Conservation (phyloP, 2,329 filamentous ascomycete species). For the Graphilbum sp. region DNA sequence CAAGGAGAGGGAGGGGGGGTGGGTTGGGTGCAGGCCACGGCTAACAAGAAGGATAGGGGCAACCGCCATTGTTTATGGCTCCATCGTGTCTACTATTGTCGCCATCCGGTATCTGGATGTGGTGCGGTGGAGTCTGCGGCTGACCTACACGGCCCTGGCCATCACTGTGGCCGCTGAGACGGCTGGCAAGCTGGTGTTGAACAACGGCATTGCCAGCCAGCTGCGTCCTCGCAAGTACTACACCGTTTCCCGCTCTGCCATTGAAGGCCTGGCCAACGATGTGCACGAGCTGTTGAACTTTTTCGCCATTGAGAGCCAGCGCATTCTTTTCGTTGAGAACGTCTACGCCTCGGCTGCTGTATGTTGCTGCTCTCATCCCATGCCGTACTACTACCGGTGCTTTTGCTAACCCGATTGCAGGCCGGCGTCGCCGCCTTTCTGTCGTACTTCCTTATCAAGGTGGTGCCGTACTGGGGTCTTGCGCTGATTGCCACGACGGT, state of each 20-base stretch:
- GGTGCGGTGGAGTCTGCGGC: constrained; percentile 47
- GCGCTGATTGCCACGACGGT: constrained; percentile 41
- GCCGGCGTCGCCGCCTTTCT: constrained; percentile 44
- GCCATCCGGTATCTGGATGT: constrained; percentile 49
- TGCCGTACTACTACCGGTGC: too few relatives aligned
- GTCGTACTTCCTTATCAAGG: constrained; percentile 52
- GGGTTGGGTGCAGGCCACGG: background rate
- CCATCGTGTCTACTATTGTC: constrained; percentile 43
- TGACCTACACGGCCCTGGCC: constrained; percentile 45
- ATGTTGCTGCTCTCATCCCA: constrained; percentile 11
- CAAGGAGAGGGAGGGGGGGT: background rate
- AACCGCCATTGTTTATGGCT: constrained; percentile 46
- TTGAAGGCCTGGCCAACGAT: constrained; percentile 45
- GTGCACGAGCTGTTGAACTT: constrained; percentile 56
- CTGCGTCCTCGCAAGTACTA: constrained; percentile 52
- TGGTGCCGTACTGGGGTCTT: constrained; percentile 55
- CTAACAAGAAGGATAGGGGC: constrained; percentile 27
- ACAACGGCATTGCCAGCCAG: constrained; percentile 46
- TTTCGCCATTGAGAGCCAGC: constrained; percentile 53
- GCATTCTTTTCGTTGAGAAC: constrained; percentile 53
- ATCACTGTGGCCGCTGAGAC: constrained; percentile 45
- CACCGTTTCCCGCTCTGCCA: constrained; percentile 44
- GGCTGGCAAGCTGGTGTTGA: constrained; percentile 42
- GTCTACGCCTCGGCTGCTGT: constrained; percentile 41
- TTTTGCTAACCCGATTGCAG: constrained; percentile 18